Evolutionary conservation across 176 grass and related monocot genomes (phyloP).

Genomic region (Triticum timopheevii): DNA sequence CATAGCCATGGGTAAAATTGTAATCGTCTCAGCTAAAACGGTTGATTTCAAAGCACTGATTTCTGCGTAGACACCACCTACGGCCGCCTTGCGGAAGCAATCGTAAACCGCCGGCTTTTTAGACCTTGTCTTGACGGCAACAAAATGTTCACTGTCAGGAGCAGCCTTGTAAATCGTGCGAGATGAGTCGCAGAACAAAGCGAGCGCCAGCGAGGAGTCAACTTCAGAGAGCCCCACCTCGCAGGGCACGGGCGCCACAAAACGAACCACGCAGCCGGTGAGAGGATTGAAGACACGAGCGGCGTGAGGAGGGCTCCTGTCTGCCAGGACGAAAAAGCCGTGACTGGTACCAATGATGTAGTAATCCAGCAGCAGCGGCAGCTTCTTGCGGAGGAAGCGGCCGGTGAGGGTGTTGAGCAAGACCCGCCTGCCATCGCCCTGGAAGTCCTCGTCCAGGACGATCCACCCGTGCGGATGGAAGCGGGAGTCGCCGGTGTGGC

Average conservation of each 20-base stretch:
- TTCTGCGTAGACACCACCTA: background rate
- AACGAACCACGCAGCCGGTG: background rate
- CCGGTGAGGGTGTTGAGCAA: background rate
- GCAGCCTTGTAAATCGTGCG: background rate
- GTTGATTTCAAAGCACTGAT: background rate
- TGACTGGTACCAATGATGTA: background rate
- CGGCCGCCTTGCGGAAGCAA: background rate
- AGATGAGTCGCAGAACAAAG: background rate
- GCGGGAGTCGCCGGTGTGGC: background rate
- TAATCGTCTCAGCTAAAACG: background rate
- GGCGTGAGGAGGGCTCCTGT: background rate
- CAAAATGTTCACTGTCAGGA: background rate
- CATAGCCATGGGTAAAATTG: background rate
- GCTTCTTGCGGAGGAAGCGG: background rate
- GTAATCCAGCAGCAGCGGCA: background rate
- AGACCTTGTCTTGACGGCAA: background rate
- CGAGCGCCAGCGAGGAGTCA: background rate
- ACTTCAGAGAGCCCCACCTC: background rate
- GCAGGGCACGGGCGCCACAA: background rate
- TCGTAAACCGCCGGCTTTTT: background rate
- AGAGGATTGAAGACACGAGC: conserved; percentile 7
- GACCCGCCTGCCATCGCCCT: background rate
- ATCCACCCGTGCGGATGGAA: background rate
- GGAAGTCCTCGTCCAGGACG: background rate
- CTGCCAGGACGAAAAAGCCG: background rate